Conservation (phyloP, 2,329 filamentous ascomycete genomes). For the Calonectria fujianensis region DNA sequence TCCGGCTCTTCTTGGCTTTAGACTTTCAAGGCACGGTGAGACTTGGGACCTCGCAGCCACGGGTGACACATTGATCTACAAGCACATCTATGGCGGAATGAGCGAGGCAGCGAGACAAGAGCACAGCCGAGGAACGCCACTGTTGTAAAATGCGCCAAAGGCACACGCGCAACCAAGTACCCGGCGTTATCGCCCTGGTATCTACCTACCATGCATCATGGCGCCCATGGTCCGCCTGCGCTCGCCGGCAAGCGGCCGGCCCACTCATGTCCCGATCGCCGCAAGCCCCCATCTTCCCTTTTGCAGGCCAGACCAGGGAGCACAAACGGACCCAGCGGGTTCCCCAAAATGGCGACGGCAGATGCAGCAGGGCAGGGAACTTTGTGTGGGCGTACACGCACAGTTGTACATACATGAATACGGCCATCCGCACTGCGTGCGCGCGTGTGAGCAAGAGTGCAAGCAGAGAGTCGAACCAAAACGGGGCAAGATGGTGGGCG, state of each 20-base stretch:
- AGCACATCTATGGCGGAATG: neutral
- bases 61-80: slow-evolving; percentile 21
- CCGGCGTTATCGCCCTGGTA: slow-evolving; percentile 31
- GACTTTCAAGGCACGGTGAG: slow-evolving; percentile 28
- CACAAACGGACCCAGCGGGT: slow-evolving; percentile 33
- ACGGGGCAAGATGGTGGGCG: slow-evolving; percentile 6
- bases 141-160: neutral
- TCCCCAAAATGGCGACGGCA: slow-evolving; percentile 36
- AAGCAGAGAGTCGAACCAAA: neutral
- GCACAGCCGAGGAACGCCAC: slow-evolving; percentile 20
- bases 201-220: slow-evolving; percentile 11
- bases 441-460: neutral
- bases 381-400: slow-evolving; percentile 11
- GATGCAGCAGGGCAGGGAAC: slow-evolving; percentile 32
- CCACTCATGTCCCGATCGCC: slow-evolving; percentile 33
- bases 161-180: slow-evolving; percentile 16
- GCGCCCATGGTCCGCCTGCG: slow-evolving; percentile 12
- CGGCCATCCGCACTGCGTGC: neutral
- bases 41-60: slow-evolving; percentile 22
- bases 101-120: slow-evolving; percentile 6
- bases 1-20: slow-evolving; percentile 16
- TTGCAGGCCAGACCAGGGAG: slow-evolving; percentile 28
- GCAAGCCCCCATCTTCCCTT: slow-evolving; percentile 19
- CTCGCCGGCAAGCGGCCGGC: slow-evolving; percentile 22
- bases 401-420: slow-evolving; percentile 9